A percentile compares a stretch with the other conserved stretches of the same genome.
Conservation (phyloP, 305 asterid genomes). For the Withania somnifera region DNA sequence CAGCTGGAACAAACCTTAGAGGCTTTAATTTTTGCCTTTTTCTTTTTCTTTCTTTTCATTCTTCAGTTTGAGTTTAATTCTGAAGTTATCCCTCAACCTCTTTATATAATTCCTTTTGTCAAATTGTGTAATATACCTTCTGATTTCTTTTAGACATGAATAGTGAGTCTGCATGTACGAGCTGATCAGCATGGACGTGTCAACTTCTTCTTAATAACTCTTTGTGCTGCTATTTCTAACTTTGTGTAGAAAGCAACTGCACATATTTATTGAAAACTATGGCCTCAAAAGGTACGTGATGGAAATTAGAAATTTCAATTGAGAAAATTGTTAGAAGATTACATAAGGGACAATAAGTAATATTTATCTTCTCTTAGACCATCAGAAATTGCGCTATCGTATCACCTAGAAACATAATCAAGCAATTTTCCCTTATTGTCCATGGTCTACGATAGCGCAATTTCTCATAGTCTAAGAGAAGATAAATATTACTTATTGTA, state of each 20-base stretch:
- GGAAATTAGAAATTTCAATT: background rate
- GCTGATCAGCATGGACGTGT: background rate
- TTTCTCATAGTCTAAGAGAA: no score
- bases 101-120: background rate
- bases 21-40: background rate
- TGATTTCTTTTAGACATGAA: no score
- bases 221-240: background rate
- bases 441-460: no score
- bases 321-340: background rate
- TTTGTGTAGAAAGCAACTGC: conserved; percentile 2
- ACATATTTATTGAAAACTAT: background rate
- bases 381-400: no score
- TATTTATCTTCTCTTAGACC: background rate
- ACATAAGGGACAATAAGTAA: background rate
- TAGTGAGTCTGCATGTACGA: background rate
- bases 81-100: no score
- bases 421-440: no score
- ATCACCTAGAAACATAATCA: no score
- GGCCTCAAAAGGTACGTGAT: background rate
- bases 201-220: conserved; percentile 1
- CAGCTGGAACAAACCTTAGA: background rate
- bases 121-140: background rate
- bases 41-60: background rate
- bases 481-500: no score
- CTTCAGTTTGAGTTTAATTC: background rate